Percentiles rank a stretch among this genome's conserved stretches.
These are phyloP conservation scores for Penicillium salamii DNA, from an alignment of 495 filamentous ascomycete genomes.

Conservation along the genomic window DNA sequence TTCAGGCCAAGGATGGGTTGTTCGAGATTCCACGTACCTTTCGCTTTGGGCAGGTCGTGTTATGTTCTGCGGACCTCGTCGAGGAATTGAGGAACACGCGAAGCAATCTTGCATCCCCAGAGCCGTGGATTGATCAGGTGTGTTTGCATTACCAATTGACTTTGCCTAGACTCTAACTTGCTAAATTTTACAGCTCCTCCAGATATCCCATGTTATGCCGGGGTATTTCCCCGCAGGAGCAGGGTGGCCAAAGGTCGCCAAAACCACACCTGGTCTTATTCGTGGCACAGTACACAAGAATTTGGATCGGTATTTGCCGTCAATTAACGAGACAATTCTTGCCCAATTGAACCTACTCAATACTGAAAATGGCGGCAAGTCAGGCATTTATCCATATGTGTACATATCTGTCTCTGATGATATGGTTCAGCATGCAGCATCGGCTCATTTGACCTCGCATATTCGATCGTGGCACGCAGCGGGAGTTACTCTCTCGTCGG, in stretches of 20 bases:
- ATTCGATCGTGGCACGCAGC: conserved; percentile 25
- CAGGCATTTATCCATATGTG: too few relatives aligned
- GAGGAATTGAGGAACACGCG: conserved; percentile 19
- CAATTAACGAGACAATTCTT: conserved; percentile 20
- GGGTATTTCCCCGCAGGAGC: conserved; percentile 21
- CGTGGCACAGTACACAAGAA: conserved; percentile 19
- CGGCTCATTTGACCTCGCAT: conserved; percentile 24
- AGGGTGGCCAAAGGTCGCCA: conserved; percentile 25
- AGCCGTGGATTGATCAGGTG: conserved; percentile 30
- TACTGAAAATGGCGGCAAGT: conserved; percentile 11
- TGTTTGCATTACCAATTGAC: not conserved
- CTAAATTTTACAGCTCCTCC: conserved; percentile 16
- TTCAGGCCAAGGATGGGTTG: conserved; percentile 10
- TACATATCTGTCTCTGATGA: not conserved
- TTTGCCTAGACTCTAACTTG: too few relatives aligned
- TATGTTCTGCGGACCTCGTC: conserved; percentile 20
- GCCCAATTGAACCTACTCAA: conserved; percentile 11
- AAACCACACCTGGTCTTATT: conserved; percentile 25
- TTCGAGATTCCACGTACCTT: conserved; percentile 29
- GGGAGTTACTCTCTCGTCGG: conserved; percentile 24
- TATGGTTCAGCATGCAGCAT: conserved; percentile 13
- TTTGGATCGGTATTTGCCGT: conserved; percentile 20
- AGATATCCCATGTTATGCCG: conserved; percentile 28
- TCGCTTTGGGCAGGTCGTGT: conserved; percentile 21
- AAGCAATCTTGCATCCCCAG: conserved; percentile 16